Evolutionary conservation across 805 yeast genomes (phyloP), one percentile per base, ranked within the genome.

Genomic region (Maudiozyma bulderi): DNA sequence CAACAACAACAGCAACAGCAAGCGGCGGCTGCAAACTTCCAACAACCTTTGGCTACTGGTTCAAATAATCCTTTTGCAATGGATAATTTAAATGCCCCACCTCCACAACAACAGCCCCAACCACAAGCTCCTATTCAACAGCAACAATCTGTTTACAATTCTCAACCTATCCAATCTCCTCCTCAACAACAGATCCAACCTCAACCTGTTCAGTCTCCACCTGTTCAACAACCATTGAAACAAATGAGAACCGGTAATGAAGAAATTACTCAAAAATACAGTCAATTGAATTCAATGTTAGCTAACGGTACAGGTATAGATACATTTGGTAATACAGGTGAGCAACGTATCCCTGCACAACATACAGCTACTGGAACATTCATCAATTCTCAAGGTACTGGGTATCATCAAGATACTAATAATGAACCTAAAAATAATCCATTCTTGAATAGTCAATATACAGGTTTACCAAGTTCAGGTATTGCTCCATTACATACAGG

Each of bases 251-350:
- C 83, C 1, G 83, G 83, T 13, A 72, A 76, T 30, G 77, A 76
- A 58, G 71, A 68, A 50, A 74, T 80, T 59, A 75, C 78, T 52
- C 79, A 78, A 43, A 73, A 77, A 60, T 68, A 78, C 74, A 72
- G 88, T 53, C 90, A 86, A 52, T 76, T 91, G 61, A 89, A 89
- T 69, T 76, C 77, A 47, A 73, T 90, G 48, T 72, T 91, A 54
- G 87, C 93, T 10, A 78, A 80, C 42, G 97, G 96, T 31, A 86
- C 95, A 0, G 97, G 96, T 33, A 73, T 88, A 50, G 99, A 90
- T 69, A 90, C 97, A 0, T 93, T 86, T 66, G 70, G 72, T 56
- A 67, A 65, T 48, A 63, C 64, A 4, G 68, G 70, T 44, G 64
- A 65, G 13, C 57, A 73, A 7, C 81, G 96, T 70, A 78, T 91